Evolutionary conservation across 1,284 basidiomycete genomes (phyloP).

Genomic region (Caloboletus inedulis): DNA sequence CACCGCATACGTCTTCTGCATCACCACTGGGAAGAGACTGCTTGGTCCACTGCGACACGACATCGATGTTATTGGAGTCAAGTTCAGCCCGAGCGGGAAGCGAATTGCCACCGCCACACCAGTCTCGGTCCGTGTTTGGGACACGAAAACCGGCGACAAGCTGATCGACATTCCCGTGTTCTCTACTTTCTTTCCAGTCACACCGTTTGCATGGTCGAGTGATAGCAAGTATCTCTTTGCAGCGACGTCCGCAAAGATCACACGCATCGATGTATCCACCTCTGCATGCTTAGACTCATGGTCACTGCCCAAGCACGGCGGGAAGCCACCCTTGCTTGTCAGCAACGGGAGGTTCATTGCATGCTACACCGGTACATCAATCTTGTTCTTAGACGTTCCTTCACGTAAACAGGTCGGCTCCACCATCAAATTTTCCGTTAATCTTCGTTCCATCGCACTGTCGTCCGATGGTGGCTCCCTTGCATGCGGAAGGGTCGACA

Average conservation of each 20-base stretch:
- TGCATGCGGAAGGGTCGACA: conserved; percentile 2
- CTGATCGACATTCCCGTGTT: not conserved
- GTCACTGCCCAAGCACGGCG: not conserved
- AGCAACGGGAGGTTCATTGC: conserved; percentile 3
- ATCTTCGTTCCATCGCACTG: conserved; percentile 1
- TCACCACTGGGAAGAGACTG: not conserved
- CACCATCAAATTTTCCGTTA: not conserved
- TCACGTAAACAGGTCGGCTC: conserved; percentile 1
- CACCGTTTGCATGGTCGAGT: conserved; percentile 4
- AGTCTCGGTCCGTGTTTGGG: conserved; percentile 3
- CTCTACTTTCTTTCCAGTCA: not conserved
- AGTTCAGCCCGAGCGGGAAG: conserved; percentile 3
- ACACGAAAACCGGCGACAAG: not conserved
- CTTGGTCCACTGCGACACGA: conserved; percentile 3
- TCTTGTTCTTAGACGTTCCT: not conserved
- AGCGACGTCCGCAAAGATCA: conserved; percentile 1
- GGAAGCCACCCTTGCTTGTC: not conserved
- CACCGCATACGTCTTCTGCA: not conserved
- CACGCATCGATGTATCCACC: not conserved
- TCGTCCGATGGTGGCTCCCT: not conserved
- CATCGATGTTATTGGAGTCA: conserved; percentile 2
- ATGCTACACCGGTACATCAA: not conserved
- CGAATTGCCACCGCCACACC: conserved; percentile 11
- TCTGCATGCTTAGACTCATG: not conserved
- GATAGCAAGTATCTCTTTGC: conserved; percentile 2